These are phyloP conservation scores for Talaromyces sp. DNA, from an alignment of 2,329 filamentous ascomycete genomes.

Conservation along the genomic window DNA sequence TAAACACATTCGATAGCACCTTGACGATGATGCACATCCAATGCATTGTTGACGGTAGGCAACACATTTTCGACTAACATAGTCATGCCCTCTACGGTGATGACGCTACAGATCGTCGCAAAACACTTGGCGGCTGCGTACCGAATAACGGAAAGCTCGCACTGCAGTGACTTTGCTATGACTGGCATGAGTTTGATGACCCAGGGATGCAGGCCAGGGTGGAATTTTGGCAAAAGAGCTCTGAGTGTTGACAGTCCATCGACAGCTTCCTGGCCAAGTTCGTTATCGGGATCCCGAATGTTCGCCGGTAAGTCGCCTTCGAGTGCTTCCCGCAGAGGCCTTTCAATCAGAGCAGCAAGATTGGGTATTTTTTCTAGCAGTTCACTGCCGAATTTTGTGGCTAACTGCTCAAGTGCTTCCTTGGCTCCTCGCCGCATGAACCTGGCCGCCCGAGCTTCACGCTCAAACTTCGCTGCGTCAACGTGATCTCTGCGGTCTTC, in stretches of 20 bases:
- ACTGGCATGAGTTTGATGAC: slow-evolving; percentile 79
- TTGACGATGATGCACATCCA: slow-evolving; percentile 85
- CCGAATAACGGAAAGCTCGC: slow-evolving; percentile 82
- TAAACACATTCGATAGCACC: slow-evolving; percentile 94
- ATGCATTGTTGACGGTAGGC: slow-evolving; percentile 83
- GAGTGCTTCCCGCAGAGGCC: slow-evolving; percentile 72
- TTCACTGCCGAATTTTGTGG: slow-evolving; percentile 69
- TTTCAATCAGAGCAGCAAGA: slow-evolving; percentile 74
- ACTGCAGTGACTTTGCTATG: slow-evolving; percentile 82
- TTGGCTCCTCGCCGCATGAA: slow-evolving; percentile 92
- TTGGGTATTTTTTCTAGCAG: slow-evolving; percentile 83
- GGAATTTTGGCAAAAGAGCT: slow-evolving; percentile 85
- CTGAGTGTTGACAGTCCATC: slow-evolving; percentile 91
- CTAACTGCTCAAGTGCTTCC: slow-evolving; percentile 84
- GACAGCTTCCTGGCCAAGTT: slow-evolving; percentile 85
- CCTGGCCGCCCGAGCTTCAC: slow-evolving; percentile 80
- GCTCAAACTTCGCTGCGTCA: slow-evolving; percentile 84
- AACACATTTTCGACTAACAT: slow-evolving; percentile 89
- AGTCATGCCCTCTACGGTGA: slow-evolving; percentile 92
- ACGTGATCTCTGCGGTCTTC: slow-evolving; percentile 91
- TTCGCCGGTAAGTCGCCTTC: slow-evolving; percentile 65
- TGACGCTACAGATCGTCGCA: slow-evolving; percentile 94
- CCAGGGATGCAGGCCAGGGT: slow-evolving; percentile 70
- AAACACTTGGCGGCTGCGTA: slow-evolving; percentile 98
- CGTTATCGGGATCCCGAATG: slow-evolving; percentile 67